These are phyloP conservation scores for Talaromyces sp. DNA, from an alignment of 2,329 filamentous ascomycete species.

Conservation along the genomic window DNA sequence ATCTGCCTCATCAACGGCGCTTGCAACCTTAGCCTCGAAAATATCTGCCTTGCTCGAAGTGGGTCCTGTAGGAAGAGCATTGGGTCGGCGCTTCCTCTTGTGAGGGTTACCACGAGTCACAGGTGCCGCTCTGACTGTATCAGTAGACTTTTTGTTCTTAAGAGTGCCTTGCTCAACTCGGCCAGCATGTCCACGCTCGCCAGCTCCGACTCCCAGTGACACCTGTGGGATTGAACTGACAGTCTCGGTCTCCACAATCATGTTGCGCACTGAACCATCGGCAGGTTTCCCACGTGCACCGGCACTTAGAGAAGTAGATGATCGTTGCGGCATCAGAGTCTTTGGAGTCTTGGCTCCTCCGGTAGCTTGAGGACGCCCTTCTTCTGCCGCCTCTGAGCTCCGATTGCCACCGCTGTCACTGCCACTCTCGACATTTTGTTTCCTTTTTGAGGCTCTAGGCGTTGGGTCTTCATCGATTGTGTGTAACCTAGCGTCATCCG, in stretches of 20 bases:
- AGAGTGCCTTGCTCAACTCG: slow-evolving; percentile 71
- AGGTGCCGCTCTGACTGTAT: slow-evolving; percentile 79
- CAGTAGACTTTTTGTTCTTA: slow-evolving; percentile 84
- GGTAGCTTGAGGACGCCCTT: slow-evolving; percentile 38
- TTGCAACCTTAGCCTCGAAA: slow-evolving; percentile 96
- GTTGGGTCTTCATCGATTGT: slow-evolving; percentile 43
- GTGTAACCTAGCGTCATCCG: slow-evolving; percentile 39
- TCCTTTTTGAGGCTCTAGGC: slow-evolving; percentile 42
- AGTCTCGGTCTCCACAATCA: slow-evolving; percentile 98
- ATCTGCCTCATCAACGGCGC: slow-evolving; percentile 91
- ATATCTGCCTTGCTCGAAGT: slow-evolving; percentile 96
- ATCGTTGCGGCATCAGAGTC: slow-evolving; percentile 64
- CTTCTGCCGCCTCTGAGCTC: slow-evolving; percentile 39
- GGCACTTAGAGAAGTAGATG: slow-evolving; percentile 65
- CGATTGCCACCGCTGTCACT: slow-evolving; percentile 55
- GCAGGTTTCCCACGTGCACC: slow-evolving; percentile 66
- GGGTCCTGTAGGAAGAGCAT: slow-evolving; percentile 53
- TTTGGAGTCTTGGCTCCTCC: slow-evolving; percentile 50
- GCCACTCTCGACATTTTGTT: slow-evolving; percentile 60
- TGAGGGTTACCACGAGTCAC: slow-evolving; percentile 72
- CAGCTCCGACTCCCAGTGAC: slow-evolving; percentile 64
- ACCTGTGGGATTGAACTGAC: slow-evolving; percentile 89
- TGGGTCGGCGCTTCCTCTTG: slow-evolving; percentile 78
- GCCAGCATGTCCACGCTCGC: slow-evolving; percentile 60
- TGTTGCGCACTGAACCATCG: slow-evolving; percentile 80